Base-by-base conservation (phyloP, 2,329 filamentous ascomycete species). In the Triangularia verruculosa region DNA sequence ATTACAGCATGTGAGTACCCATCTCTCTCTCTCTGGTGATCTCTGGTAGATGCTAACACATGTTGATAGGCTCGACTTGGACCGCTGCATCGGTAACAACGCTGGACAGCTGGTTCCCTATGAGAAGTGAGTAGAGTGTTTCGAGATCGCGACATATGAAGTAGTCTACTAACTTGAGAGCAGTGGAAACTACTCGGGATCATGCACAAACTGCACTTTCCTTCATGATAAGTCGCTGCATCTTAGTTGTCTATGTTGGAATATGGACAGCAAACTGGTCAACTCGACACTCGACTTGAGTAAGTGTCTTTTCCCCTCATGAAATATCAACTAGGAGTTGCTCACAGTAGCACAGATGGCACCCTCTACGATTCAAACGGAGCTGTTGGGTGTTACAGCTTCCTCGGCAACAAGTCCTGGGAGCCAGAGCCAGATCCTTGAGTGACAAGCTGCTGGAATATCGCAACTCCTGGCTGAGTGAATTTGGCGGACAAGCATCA, bases 301-400 rank as follows among this genome's bases (percentile, higher is more conserved):
- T 73, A 47, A 61, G 71, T 64, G 6, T 47, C 27, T n/a, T 54
- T 28, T 22, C n/a, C 6, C 13, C 25, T 17, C 7, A 34, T 12
- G 20, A n/a, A n/a, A n/a, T 39, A 20, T n/a, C 3, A 11, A 27
- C 4, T 24, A 32, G 24, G 20, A 8, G 3, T 20, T 47, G 2
- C 17, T 39, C n/a, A 0, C 52, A 17, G n/a, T 25, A 5, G 30
- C n/a, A 24, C 30, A 79, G 77, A 79, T 65, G 68, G 68, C 4
- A 57, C 77, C 17, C 61, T 79, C 27, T 75, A 73, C 68, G 75
- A 79, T 61, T 69, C 71, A 7, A 68, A 79, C 51, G 78, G 78
- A 4, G 66, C 66, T n/a, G 66, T 78, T 57, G 76, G 75, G 15
- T 80, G 78, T 70, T 79, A 75, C 64, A 70, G 69, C 34, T 70